phyloP scores from a whole-genome alignment of 2,329 filamentous ascomycete species.

The Fusarium coffeatum region DNA sequence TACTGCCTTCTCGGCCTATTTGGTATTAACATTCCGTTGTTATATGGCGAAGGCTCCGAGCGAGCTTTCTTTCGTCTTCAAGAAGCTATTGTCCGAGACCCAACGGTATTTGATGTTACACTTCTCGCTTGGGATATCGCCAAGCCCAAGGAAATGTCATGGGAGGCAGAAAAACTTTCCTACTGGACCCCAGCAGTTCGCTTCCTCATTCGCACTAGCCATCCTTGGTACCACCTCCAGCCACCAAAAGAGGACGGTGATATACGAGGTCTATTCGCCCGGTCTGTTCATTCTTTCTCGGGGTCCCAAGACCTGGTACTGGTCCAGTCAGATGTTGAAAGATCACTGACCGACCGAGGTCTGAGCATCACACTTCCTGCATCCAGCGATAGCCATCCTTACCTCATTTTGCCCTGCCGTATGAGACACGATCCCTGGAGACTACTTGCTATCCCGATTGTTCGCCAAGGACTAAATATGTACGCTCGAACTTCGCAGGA shows the following conservation, averaged over 20 bases:
- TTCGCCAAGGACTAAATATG: neutral
- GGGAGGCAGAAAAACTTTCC: neutral
- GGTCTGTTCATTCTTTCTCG: neutral
- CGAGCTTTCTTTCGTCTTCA: neutral
- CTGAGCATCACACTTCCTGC: neutral
- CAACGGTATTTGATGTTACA: neutral
- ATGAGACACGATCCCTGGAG: neutral
- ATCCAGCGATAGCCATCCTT: neutral
- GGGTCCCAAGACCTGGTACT: neutral
- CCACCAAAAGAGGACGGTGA: neutral
- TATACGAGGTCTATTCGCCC: neutral
- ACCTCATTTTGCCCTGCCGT: neutral
- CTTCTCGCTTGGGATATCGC: neutral
- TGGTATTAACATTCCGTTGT: neutral
- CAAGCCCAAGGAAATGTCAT: accelerated
- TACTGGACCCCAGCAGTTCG: neutral
- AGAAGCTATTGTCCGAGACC: neutral
- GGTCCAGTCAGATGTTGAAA: neutral
- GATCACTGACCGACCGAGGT: neutral
- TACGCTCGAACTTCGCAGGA: no score
- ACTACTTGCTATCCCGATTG: neutral
- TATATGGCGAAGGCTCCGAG: neutral
- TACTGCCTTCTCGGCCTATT: neutral
- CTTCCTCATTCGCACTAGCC: neutral
- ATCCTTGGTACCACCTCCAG: neutral